Percentiles rank a stretch among this genome's conserved stretches.
phyloP scores from a whole-genome alignment of 139 green algal species.

The Ettlia oleoabundans region DNA sequence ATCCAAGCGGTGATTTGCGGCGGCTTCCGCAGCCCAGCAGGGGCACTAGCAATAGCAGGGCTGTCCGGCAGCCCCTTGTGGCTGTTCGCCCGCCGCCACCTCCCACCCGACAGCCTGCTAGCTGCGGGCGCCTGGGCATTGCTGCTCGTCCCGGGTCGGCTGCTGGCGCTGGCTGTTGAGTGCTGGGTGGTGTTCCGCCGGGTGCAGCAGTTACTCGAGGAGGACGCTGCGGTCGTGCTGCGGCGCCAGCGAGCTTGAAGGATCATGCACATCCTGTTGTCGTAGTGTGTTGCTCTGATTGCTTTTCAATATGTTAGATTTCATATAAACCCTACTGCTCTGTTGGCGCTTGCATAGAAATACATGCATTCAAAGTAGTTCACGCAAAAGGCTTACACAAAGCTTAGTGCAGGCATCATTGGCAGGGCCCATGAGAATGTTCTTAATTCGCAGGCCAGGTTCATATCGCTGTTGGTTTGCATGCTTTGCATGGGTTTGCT shows the following conservation, averaged over 20 bases:
- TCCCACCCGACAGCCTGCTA: not conserved
- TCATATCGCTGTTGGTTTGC: too few relatives aligned
- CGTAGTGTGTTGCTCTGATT: not conserved
- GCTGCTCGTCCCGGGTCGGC: constrained; percentile 40
- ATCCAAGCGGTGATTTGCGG: constrained; percentile 44
- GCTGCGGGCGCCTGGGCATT: constrained; percentile 25
- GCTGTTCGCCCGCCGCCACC: constrained; percentile 46
- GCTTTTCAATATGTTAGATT: too few relatives aligned
- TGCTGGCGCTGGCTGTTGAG: constrained; percentile 55
- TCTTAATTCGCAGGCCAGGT: too few relatives aligned
- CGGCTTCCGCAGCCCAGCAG: constrained; percentile 51
- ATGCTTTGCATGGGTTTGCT: too few relatives aligned
- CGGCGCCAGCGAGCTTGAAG: not conserved
- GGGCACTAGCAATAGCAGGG: constrained; percentile 47
- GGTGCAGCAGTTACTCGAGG: constrained; percentile 26
- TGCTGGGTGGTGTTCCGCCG: constrained; percentile 51
- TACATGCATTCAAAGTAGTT: too few relatives aligned
- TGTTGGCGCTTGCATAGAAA: too few relatives aligned
- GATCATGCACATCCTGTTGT: too few relatives aligned
- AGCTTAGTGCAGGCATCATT: too few relatives aligned
- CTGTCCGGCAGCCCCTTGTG: constrained; percentile 66
- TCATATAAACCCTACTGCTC: too few relatives aligned
- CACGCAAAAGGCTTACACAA: too few relatives aligned
- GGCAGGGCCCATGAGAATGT: too few relatives aligned
- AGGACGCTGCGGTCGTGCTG: constrained; percentile 8